phyloP scores from a whole-genome alignment of 495 filamentous ascomycete species.

The Ramalina intermedia region DNA sequence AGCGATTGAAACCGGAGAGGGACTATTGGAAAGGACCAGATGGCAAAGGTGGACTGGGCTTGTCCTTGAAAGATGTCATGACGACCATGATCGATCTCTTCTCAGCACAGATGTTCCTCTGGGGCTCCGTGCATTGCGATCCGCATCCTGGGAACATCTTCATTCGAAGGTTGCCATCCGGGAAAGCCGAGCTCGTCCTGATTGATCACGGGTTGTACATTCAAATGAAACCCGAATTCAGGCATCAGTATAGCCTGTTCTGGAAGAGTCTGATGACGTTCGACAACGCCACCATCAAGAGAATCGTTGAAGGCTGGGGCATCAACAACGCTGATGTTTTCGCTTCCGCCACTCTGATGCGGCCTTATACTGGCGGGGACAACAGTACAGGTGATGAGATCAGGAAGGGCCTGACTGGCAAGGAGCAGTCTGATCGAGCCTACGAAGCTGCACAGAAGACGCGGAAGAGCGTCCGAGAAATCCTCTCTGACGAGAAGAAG shows the following conservation, averaged over 20 bases:
- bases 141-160: conserved; percentile 97
- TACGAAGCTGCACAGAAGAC: conserved; percentile 79
- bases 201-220: conserved; percentile 97
- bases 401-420: conserved; percentile 43
- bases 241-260: conserved; percentile 79
- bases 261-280: conserved; percentile 91
- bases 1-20: conserved; percentile 62
- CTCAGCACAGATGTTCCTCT: conserved; percentile 92
- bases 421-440: conserved; percentile 38
- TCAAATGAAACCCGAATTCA: conserved; percentile 68
- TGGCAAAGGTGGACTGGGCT: conserved; percentile 62
- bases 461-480: conserved; percentile 68
- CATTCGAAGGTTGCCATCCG: conserved; percentile 67
- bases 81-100: conserved; percentile 91
- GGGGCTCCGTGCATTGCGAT: conserved; percentile 87
- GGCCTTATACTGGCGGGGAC: conserved; percentile 79
- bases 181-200: conserved; percentile 76
- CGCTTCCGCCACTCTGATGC: conserved; percentile 75
- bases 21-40: conserved; percentile 60
- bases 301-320: conserved; percentile 66
- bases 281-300: conserved; percentile 64
- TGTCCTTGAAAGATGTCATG: conserved; percentile 77
- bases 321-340: conserved; percentile 82
- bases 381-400: conserved; percentile 45
- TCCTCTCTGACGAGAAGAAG: conserved; percentile 78